phyloP scores from a whole-genome alignment of 2,329 filamentous ascomycete genomes.

The Zymoseptoria pseudotritici region DNA sequence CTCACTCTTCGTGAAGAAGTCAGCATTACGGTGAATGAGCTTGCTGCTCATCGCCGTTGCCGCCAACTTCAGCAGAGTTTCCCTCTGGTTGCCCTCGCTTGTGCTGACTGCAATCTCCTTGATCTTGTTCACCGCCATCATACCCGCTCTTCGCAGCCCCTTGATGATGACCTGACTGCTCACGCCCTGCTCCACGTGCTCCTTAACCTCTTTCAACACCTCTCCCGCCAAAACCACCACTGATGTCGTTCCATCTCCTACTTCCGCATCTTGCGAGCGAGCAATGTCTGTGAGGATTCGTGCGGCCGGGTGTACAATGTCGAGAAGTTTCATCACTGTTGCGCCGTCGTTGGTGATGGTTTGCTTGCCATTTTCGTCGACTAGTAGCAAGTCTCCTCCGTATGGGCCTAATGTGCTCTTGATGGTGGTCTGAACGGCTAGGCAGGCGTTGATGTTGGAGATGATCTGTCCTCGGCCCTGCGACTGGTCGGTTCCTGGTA shows the following conservation, averaged over 20 bases:
- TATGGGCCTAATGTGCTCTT: conserved; percentile 94
- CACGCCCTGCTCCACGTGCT: conserved; percentile 92
- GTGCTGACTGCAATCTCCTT: conserved; percentile 93
- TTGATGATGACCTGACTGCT: conserved; percentile 98
- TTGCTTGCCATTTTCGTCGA: conserved; percentile 89
- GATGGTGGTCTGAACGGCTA: conserved; percentile 91
- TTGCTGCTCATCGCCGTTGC: conserved; percentile 99
- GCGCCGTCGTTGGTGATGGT: conserved; percentile 99
- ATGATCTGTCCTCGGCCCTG: conserved; percentile 95
- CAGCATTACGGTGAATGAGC: conserved; percentile 92
- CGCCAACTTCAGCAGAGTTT: conserved; percentile 82
- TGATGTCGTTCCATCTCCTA: conserved; percentile 94
- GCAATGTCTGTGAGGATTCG: conserved; percentile 97
- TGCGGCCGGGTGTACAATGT: conserved; percentile 96
- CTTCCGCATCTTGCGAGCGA: conserved; percentile 96
- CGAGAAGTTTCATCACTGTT: conserved; percentile 99
- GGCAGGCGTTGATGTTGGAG: conserved; percentile 96
- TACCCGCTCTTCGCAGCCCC: conserved; percentile 77
- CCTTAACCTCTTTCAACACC: conserved; percentile 93
- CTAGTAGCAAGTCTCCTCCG: conserved; percentile 90
- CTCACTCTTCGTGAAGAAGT: conserved; percentile 95
- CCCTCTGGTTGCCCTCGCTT: conserved; percentile 71
- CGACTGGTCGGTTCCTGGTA: conserved; percentile 83
- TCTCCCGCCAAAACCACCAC: conserved; percentile 97
- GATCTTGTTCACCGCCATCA: conserved; percentile 95